Percentiles rank a stretch among this genome's conserved stretches.
These are phyloP conservation scores for Russula sp. DNA, from an alignment of 768 basidiomycete species.

Conservation along the genomic window DNA sequence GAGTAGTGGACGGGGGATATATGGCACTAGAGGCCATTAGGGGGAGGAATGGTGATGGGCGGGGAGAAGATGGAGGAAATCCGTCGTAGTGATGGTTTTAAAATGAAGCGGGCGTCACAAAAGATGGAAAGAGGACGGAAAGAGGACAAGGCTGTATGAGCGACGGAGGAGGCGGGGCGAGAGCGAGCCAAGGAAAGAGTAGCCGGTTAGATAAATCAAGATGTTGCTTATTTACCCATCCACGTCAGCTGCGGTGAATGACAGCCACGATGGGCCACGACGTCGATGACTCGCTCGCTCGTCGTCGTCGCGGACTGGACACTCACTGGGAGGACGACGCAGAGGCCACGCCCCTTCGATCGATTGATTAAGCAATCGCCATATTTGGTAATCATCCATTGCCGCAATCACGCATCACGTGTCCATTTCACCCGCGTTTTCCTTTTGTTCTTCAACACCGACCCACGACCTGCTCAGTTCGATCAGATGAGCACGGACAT, in stretches of 20 bases:
- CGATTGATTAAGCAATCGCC: neutral
- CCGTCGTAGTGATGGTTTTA: neutral
- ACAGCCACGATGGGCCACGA: neutral
- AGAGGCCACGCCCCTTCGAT: neutral
- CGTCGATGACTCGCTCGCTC: neutral
- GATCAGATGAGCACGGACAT: slow-evolving; percentile 28
- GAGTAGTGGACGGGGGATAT: neutral
- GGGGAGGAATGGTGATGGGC: slow-evolving; percentile 1
- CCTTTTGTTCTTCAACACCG: neutral
- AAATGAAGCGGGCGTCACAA: neutral
- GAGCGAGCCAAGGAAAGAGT: neutral
- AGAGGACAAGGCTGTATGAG: neutral
- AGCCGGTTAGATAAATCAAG: neutral
- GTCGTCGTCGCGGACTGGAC: too few relatives aligned
- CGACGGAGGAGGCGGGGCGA: neutral
- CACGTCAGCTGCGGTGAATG: neutral
- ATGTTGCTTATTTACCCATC: neutral
- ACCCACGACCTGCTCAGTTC: neutral
- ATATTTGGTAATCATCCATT: neutral
- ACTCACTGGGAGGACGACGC: too few relatives aligned
- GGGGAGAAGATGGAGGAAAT: slow-evolving; percentile 7
- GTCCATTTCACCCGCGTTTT: slow-evolving; percentile 8
- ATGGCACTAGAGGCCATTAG: slow-evolving; percentile 10
- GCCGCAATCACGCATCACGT: slow-evolving; percentile 4
- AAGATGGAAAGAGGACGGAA: neutral